phyloP scores from a whole-genome alignment of 2,329 filamentous ascomycete species.

The Atkinsonella hypoxylon region DNA sequence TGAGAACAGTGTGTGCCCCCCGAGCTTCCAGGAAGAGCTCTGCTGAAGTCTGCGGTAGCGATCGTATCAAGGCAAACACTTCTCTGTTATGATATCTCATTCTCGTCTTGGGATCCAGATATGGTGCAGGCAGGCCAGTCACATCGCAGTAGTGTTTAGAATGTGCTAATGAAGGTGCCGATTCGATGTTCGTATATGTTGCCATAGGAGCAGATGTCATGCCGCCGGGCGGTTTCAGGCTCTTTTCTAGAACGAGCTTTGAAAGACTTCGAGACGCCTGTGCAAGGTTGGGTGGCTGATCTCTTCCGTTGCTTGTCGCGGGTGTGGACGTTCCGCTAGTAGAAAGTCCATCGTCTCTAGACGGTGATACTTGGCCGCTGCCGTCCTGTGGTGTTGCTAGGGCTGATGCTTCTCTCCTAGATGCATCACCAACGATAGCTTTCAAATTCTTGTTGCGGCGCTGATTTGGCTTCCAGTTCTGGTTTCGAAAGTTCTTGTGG shows the following conservation, averaged over 20 bases:
- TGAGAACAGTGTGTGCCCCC: conserved; percentile 85
- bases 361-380: conserved; percentile 63
- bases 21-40: conserved; percentile 84
- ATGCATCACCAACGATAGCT: conserved; percentile 81
- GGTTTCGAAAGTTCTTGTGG: conserved; percentile 82
- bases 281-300: conserved; percentile 59
- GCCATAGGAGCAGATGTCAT: conserved; percentile 47
- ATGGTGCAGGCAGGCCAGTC: conserved; percentile 82
- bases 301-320: conserved; percentile 27
- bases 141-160: conserved; percentile 91
- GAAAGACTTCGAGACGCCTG: conserved; percentile 80
- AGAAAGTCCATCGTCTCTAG: conserved; percentile 38
- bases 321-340: conserved; percentile 49
- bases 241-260: conserved; percentile 81
- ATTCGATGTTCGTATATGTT: conserved; percentile 95
- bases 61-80: conserved; percentile 74
- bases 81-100: conserved; percentile 89
- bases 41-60: conserved; percentile 66
- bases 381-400: conserved; percentile 65
- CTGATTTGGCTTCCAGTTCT: conserved; percentile 81
- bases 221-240: conserved; percentile 31
- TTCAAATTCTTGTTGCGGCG: conserved; percentile 99
- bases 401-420: conserved; percentile 79
- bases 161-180: conserved; percentile 75
- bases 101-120: conserved; percentile 89